Evolutionary conservation across 2,329 filamentous ascomycete genomes (phyloP), one percentile per base, ranked within the genome.

Genomic region (Tolypocladium cylindrosporum): DNA sequence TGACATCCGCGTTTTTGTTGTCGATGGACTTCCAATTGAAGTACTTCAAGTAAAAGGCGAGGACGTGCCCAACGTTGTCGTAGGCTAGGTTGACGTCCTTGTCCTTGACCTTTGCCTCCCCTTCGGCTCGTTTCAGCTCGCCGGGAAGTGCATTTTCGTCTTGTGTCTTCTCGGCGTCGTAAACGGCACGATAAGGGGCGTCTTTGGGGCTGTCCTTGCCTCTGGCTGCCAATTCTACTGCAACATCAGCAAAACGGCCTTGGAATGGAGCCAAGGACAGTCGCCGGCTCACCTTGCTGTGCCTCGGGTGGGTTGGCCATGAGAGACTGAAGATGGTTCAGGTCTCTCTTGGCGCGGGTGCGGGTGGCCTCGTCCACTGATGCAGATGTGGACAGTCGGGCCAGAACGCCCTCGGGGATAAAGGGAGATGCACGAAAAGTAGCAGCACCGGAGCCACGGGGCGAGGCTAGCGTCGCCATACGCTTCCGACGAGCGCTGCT

Each of bases 1-100:
- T 68, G 40, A 82, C 73, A n/a, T 75, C 69, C 65, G 74, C 71
- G 60, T 78, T 77, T 54, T 75, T 70, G 69, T 80, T 77, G 67
- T 83, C 77, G 57, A 82, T 76, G 0, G 77, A 81, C 36, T 77
- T 71, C 75, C 79, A 81, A 43, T 72, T 66, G 62, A 81, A 82
- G 40, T 75, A 68, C 13, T 77, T 70, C 55, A 71, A 70, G 69
- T 80, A 83, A 63, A 82, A 81, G 27, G 75, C 67, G 48, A 80
- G 69, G 0, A 81, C 79, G 11, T 68, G 67, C 34, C 79, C 78
- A 0, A 79, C 72, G 54, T 80, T 80, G 62, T 81, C 77, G 59
- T 72, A 81, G 1, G 75, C 77, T 55, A 79, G 71, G 60, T 81
- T 80, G 61, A 72, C 78, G 21, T 72, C 67, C 56, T 74, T 68